Base-by-base conservation (phyloP, 208 protist species). In the Angomonas ambiguus region DNA sequence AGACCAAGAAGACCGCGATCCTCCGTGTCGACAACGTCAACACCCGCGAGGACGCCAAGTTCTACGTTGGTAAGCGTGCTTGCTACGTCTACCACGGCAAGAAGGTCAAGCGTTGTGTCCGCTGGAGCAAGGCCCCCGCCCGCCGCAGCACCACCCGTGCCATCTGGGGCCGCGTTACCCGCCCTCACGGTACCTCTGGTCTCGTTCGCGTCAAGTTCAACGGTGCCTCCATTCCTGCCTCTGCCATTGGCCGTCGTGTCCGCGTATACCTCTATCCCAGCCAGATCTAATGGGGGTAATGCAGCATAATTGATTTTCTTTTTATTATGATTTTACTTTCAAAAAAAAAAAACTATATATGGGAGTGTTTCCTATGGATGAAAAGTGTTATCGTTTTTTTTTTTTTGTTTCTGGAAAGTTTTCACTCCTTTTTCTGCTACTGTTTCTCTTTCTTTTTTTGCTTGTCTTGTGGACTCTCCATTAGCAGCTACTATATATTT, bases 1-100 rank as follows among this genome's bases (percentile, higher is more conserved):
- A 99, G 91, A 88, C 96, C 71, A 87, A 94, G 79, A 70, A 98
- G 80, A 96, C 87, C 28, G 92, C 94, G n/a, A 78, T 99, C 38
- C 59, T 99, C 16, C 96, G 93, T 80, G 84, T 99, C 65, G 96
- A 99, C 80, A 98, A 98, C 76, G 96, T 98, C 45, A 92, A 97
- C 75, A 95, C 85, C 64, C 94, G 88, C 69, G 83, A 98, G 57
- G 98, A 98, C 45, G 87, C 98, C 65, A 61, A 77, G 35, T 99
- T 95, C 88, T 99, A 99, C 85, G 74, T 98, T n/a, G 98, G 98
- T 68, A 99, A 99, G 94, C 88, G 94, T 65, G 87, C 99, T 55
- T 97, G 91, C 74, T 99, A 98, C 86, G 91, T 99, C 33, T 99
- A 99, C 90, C 95, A 98, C 72, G 97, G 94, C 65, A 82, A 97